These are phyloP conservation scores for Casuarina equisetifolia DNA, from an alignment of 306 rosid genomes.

Conservation along the genomic window DNA sequence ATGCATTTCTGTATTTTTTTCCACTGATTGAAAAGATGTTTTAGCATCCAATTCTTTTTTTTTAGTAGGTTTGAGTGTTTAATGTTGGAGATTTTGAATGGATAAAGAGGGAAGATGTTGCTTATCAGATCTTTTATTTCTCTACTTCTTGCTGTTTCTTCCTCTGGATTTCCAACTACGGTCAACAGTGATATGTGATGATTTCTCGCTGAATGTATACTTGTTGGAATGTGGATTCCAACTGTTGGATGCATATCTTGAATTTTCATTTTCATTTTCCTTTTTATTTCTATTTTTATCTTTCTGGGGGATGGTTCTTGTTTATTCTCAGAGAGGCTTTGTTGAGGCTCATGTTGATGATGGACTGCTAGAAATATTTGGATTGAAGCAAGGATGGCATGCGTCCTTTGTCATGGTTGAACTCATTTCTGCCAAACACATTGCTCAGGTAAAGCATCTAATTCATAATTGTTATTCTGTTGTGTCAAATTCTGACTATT, in stretches of 20 bases:
- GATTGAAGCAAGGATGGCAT: constrained; percentile 99
- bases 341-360: constrained; percentile 94
- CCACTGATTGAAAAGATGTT: neutral
- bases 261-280: too few species aligned
- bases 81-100: neutral
- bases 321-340: constrained; percentile 71
- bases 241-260: neutral
- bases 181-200: too few species aligned
- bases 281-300: too few species aligned
- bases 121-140: neutral
- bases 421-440: constrained; percentile 85
- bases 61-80: neutral
- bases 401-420: constrained; percentile 98
- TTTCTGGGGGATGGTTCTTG: neutral
- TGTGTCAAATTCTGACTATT: constrained; percentile 11
- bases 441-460: constrained; percentile 74
- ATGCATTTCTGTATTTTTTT: neutral
- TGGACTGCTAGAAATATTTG: constrained; percentile 93
- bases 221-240: neutral
- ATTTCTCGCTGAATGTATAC: too few species aligned
- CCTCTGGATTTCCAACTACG: neutral
- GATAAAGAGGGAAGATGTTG: neutral
- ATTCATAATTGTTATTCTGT: constrained; percentile 6
- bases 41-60: neutral
- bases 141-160: neutral